Evolutionary conservation across 2,329 filamentous ascomycete genomes (phyloP), one percentile per base, ranked within the genome.

Genomic region (Monascus ruber): DNA sequence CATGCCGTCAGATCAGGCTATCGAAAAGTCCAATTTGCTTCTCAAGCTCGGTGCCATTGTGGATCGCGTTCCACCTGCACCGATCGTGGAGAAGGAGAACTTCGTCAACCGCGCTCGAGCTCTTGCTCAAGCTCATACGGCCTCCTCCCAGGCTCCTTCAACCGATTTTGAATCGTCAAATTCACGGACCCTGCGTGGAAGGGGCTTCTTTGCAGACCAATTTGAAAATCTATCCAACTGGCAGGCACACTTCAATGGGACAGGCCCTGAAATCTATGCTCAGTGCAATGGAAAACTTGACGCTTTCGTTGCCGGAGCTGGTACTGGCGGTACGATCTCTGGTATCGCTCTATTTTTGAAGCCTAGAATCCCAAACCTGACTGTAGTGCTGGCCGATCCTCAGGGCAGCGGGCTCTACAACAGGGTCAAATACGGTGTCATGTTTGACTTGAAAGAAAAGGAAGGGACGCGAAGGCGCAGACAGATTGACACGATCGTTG

Each of bases 401-500:
- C 87, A 93, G 58, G 91, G 91, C 6, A 94, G 85, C 58, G 91
- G 91, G 0, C 69, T 98, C 25, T 95, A 83, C 69, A 94, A 98
- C 66, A 83, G 85, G 56, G 74, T 98, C 48, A 83, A 83, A 50
- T 85, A 91, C 61, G 91, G 89, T 4, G 91, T 98, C 44, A 94
- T 98, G 85, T 98, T 95, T 64, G 83, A 87, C 43, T 55, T 74
- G 1, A 93, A 85, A 26, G 91, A 98, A 65, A 77, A 75, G 47
- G 91, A 98, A 69, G 91, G 91, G 4, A 96, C 89, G 8, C 73
- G 91, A 9, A 74, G 93, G 36, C 73, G 91, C 42, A 80, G 85
- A 52, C 93, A 98, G 64, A 86, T 98, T 38, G 93, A 98, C 66
- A 88, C 83, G 4, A 85, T 98, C 47, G 86, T 98, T 26, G 93